Conservation (phyloP, 768 basidiomycete species). For the Tulasnella sp. region DNA sequence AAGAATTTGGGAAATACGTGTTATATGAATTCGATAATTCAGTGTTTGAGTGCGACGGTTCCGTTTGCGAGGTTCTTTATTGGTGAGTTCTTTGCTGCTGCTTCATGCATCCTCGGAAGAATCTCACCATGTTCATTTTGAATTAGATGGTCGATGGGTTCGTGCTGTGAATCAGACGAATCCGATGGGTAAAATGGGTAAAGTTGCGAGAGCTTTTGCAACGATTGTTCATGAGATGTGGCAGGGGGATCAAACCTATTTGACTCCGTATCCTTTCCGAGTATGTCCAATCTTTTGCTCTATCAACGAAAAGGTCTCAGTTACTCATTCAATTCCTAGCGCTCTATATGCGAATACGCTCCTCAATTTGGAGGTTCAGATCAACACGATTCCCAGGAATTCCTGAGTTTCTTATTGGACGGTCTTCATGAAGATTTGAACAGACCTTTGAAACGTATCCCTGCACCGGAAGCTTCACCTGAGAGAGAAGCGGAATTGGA, state of each 20-base stretch:
- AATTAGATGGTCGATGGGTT: slow-evolving; percentile 64
- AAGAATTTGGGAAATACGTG: slow-evolving; percentile 97
- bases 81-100: slow-evolving; percentile 36
- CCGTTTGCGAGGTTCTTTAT: slow-evolving; percentile 90
- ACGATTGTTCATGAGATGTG: slow-evolving; percentile 75
- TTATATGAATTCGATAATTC: slow-evolving; percentile 97
- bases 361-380: slow-evolving; percentile 71
- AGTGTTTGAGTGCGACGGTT: slow-evolving; percentile 88
- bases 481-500: slow-evolving; percentile 84
- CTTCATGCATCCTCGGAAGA: not conserved
- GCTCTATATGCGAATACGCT: slow-evolving; percentile 44
- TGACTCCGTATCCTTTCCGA: slow-evolving; percentile 72
- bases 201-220: slow-evolving; percentile 69
- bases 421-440: slow-evolving; percentile 85
- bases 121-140: not conserved
- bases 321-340: slow-evolving; percentile 30
- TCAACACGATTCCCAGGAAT: slow-evolving; percentile 97
- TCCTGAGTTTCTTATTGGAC: slow-evolving; percentile 85
- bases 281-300: slow-evolving; percentile 33
- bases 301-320: slow-evolving; percentile 13
- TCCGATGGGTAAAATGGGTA: slow-evolving; percentile 77
- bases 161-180: slow-evolving; percentile 74
- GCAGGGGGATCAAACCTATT: slow-evolving; percentile 69
- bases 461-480: slow-evolving; percentile 45
- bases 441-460: slow-evolving; percentile 60